Evolutionary conservation across 371 early-diverging fungal genomes (phyloP).

Genomic region (Syncephalis fuscata): DNA sequence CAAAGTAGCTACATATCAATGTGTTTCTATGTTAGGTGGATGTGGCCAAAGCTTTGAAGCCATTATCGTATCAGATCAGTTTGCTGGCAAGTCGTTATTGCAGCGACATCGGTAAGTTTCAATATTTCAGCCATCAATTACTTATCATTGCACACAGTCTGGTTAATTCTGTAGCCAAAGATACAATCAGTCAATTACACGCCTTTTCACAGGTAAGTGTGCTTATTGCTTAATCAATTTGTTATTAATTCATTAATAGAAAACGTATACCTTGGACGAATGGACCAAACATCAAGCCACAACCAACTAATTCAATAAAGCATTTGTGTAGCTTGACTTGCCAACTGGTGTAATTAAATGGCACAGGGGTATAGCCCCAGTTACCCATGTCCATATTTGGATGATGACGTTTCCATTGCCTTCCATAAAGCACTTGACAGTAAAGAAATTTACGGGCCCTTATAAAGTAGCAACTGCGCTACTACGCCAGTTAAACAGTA

Average conservation of each 20-base stretch:
- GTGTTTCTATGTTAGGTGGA: constrained; percentile 22
- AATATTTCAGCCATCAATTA: not conserved
- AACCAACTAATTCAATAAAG: too few relatives aligned
- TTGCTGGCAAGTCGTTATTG: constrained; percentile 49
- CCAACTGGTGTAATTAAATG: too few relatives aligned
- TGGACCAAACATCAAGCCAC: constrained; percentile 4
- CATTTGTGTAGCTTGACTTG: too few relatives aligned
- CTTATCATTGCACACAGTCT: constrained; percentile 13
- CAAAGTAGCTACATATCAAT: not conserved
- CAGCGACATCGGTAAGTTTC: constrained; percentile 41
- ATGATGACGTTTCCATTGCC: too few relatives aligned
- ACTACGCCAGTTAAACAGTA: too few relatives aligned
- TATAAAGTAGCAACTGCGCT: too few relatives aligned
- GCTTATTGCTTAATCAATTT: not conserved
- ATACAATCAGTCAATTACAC: constrained; percentile 56
- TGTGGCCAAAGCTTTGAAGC: constrained; percentile 73
- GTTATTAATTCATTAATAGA: constrained; percentile 3
- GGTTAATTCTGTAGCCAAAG: constrained; percentile 62
- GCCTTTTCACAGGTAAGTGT: constrained; percentile 61
- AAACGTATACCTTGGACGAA: constrained; percentile 9
- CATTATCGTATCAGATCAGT: constrained; percentile 46
- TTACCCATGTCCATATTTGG: too few relatives aligned
- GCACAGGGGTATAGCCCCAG: too few relatives aligned
- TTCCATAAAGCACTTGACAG: too few relatives aligned
- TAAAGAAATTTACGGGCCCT: too few relatives aligned